phyloP scores from a whole-genome alignment of 2,329 filamentous ascomycete species.

The Xylaria sp. region DNA sequence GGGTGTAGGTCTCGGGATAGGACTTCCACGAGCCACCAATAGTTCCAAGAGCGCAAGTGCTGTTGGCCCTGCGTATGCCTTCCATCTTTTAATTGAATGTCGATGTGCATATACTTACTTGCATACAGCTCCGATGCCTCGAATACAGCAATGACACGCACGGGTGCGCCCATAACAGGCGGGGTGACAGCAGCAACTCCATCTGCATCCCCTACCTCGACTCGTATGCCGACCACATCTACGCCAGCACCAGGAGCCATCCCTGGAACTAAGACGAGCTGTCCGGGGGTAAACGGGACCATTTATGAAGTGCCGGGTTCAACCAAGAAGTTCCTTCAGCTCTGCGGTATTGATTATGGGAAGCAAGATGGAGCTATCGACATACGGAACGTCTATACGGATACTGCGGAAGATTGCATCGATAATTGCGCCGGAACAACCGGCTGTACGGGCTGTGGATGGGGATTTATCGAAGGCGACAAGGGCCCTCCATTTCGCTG shows the following conservation, averaged over 20 bases:
- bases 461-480: constrained; percentile 58
- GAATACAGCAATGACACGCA: constrained; percentile 21
- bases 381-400: constrained; percentile 51
- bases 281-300: constrained; percentile 58
- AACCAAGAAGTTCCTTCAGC: constrained; percentile 55
- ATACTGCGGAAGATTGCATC: constrained; percentile 58
- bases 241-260: constrained; percentile 43
- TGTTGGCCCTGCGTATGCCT: constrained; percentile 45
- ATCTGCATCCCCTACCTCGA: constrained; percentile 34
- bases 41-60: constrained; percentile 30
- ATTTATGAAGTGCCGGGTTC: constrained; percentile 56
- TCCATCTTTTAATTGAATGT: neutral
- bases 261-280: constrained; percentile 49
- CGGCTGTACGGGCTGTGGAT: constrained; percentile 57
- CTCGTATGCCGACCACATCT: constrained; percentile 35
- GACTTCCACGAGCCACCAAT: constrained; percentile 42
- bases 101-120: constrained; percentile 22
- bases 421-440: constrained; percentile 55
- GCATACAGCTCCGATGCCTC: constrained; percentile 24
- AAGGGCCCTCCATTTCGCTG: constrained; percentile 54
- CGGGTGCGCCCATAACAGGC: constrained; percentile 1
- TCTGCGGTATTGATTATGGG: constrained; percentile 60
- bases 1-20: constrained; percentile 54
- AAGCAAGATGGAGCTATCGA: constrained; percentile 47
- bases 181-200: constrained; percentile 27